phyloP scores from a whole-genome alignment of 768 basidiomycete species.

The Clavulina sp. region DNA sequence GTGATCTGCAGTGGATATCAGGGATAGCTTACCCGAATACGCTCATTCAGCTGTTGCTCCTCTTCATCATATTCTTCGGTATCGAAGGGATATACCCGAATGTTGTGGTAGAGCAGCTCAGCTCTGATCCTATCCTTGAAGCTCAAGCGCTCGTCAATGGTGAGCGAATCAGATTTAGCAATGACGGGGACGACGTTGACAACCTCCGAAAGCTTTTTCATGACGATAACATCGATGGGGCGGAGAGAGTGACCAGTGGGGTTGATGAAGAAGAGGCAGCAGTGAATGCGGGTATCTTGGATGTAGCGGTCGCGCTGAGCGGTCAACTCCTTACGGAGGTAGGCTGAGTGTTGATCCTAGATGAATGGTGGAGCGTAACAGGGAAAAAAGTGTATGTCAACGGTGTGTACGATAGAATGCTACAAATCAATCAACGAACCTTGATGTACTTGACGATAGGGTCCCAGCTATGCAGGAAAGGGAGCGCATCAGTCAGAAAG shows the following conservation, averaged over 20 bases:
- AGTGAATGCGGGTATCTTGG: constrained; percentile 96
- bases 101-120: constrained; percentile 79
- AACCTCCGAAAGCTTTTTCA: constrained; percentile 97
- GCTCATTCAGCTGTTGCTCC: constrained; percentile 76
- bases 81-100: constrained; percentile 92
- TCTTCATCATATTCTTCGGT: constrained; percentile 78
- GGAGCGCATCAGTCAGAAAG: not conserved
- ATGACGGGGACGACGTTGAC: constrained; percentile 99
- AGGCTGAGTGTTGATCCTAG: constrained; percentile 89
- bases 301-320: constrained; percentile 98
- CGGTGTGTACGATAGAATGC: not conserved
- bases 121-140: constrained; percentile 97
- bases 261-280: constrained; percentile 95
- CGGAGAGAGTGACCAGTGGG: constrained; percentile 96
- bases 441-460: constrained; percentile 98
- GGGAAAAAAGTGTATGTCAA: not conserved
- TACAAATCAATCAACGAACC: constrained; percentile 12
- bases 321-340: constrained; percentile 95
- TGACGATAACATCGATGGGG: constrained; percentile 92
- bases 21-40: constrained; percentile 53
- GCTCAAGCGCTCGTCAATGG: constrained; percentile 73
- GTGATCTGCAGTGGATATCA: not conserved
- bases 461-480: constrained; percentile 86
- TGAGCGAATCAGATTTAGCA: constrained; percentile 91
- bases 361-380: constrained; percentile 14